A percentile compares a stretch with the other conserved stretches of the same genome.
Evolutionary conservation across 345 rosid genomes (phyloP).

Genomic region (Combretum micranthum): DNA sequence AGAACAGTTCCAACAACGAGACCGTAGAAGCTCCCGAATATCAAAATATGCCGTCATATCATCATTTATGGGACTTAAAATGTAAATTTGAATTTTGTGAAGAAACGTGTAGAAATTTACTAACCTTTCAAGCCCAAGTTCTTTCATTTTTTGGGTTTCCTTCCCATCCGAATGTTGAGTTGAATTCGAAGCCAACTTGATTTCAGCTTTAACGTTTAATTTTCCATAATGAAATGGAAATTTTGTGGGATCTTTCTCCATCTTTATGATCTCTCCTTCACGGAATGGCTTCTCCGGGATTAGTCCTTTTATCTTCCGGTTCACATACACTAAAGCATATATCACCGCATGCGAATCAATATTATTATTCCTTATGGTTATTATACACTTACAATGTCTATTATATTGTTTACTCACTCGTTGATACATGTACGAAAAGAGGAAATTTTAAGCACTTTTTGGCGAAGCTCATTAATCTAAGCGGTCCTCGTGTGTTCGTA

Average conservation of each 20-base stretch:
- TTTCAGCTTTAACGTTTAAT: slow-evolving; percentile 23
- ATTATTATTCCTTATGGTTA: too few relatives aligned
- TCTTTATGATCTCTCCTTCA: slow-evolving; percentile 3
- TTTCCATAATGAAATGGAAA: neutral
- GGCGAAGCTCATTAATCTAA: slow-evolving; percentile 11
- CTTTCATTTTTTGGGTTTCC: slow-evolving; percentile 22
- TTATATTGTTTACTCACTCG: slow-evolving; percentile 12
- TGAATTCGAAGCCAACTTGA: slow-evolving; percentile 24
- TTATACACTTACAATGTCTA: too few relatives aligned
- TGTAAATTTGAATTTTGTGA: too few relatives aligned
- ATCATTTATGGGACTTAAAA: too few relatives aligned
- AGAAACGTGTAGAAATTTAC: neutral
- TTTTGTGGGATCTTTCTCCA: neutral
- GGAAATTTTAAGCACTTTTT: slow-evolving; percentile 20
- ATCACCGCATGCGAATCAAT: neutral
- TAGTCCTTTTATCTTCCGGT: slow-evolving; percentile 3
- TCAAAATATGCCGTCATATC: too few relatives aligned
- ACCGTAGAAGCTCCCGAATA: too few relatives aligned
- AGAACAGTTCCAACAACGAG: too few relatives aligned
- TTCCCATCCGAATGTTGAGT: slow-evolving; percentile 8
- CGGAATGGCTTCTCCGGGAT: slow-evolving; percentile 8
- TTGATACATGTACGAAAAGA: slow-evolving; percentile 25
- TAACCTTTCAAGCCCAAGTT: slow-evolving; percentile 32
- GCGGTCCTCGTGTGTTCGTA: slow-evolving; percentile 12
- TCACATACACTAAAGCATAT: slow-evolving; percentile 5